A percentile compares a stretch with the other conserved stretches of the same genome.
Conservation (phyloP, 192 early-diverging fungal genomes). For the Backusella mclennaniae region DNA sequence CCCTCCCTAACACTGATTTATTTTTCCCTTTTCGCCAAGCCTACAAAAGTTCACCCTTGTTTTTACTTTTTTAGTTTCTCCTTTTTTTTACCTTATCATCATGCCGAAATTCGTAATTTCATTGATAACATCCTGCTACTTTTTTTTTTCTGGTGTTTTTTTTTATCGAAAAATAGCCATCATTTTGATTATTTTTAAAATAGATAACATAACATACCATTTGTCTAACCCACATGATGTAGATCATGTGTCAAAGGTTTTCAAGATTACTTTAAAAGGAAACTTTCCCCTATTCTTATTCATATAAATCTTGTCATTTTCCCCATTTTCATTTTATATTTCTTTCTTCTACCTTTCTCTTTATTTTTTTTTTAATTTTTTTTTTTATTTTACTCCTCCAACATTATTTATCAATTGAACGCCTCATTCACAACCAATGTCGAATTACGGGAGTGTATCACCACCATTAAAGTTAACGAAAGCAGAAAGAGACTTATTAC, state of each 20-base stretch:
- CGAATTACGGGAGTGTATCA: background rate
- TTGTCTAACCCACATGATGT: background rate
- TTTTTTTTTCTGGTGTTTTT: background rate
- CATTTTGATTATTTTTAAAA: background rate
- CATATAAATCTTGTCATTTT: background rate
- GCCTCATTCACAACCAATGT: background rate
- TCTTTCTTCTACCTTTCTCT: too few relatives aligned
- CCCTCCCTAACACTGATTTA: background rate
- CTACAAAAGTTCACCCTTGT: background rate
- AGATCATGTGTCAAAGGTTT: slow-evolving; percentile 1
- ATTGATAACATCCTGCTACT: slow-evolving; percentile 1
- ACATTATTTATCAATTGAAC: background rate
- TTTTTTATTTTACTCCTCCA: background rate
- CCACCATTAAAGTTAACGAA: slow-evolving; percentile 5
- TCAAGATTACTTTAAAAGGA: slow-evolving; percentile 8
- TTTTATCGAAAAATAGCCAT: background rate
- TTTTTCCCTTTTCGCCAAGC: background rate
- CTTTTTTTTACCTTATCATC: background rate
- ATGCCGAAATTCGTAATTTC: slow-evolving; percentile 3
- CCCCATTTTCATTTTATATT: background rate
- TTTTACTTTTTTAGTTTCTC: slow-evolving; percentile 10
- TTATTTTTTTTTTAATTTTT: background rate
- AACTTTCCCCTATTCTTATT: background rate
- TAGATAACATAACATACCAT: slow-evolving; percentile 8
- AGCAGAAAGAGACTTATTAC: slow-evolving; percentile 29